These are phyloP conservation scores for Aspergillus sp. DNA, from an alignment of 2,329 filamentous ascomycete genomes.

Conservation along the genomic window DNA sequence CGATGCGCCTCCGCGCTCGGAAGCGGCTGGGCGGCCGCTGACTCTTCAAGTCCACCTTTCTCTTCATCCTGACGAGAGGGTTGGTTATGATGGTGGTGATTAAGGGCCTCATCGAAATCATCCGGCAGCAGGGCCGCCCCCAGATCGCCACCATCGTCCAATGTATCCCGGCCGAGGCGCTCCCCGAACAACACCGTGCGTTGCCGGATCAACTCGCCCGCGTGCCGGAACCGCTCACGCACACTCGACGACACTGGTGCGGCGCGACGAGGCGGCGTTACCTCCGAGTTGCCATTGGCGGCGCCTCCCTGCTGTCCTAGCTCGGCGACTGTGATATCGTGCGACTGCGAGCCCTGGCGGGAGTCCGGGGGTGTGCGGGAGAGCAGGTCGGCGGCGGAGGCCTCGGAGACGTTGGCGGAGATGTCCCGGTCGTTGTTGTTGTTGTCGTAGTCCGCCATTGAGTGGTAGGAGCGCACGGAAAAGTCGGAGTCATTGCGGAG, in stretches of 20 bases:
- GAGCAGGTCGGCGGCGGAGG: background rate
- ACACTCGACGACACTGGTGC: conserved; percentile 14
- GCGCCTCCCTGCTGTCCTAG: background rate
- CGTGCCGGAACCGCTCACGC: conserved; percentile 27
- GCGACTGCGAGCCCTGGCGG: background rate
- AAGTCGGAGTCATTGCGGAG: conserved; percentile 19
- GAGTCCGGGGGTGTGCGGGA: background rate
- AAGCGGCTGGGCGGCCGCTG: conserved; percentile 19
- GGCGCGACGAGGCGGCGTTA: conserved; percentile 13
- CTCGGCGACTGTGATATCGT: background rate
- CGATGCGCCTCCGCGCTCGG: conserved; percentile 39
- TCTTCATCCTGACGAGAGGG: conserved; percentile 17
- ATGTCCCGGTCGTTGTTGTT: background rate
- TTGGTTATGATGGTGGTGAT: conserved; percentile 14
- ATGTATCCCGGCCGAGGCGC: conserved; percentile 28
- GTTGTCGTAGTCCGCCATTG: conserved; percentile 11
- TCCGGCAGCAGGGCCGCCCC: conserved; percentile 30
- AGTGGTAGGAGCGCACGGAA: conserved; percentile 18
- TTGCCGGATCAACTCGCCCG: conserved; percentile 29
- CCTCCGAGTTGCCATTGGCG: background rate
- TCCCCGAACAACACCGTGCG: conserved; percentile 30
- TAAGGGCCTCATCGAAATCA: conserved; percentile 27
- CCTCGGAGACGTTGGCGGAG: conserved; percentile 13
- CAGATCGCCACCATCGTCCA: conserved; percentile 32
- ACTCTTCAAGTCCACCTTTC: conserved; percentile 17